phyloP scores from a whole-genome alignment of 2,329 filamentous ascomycete species.

The Cercospora sojina region DNA sequence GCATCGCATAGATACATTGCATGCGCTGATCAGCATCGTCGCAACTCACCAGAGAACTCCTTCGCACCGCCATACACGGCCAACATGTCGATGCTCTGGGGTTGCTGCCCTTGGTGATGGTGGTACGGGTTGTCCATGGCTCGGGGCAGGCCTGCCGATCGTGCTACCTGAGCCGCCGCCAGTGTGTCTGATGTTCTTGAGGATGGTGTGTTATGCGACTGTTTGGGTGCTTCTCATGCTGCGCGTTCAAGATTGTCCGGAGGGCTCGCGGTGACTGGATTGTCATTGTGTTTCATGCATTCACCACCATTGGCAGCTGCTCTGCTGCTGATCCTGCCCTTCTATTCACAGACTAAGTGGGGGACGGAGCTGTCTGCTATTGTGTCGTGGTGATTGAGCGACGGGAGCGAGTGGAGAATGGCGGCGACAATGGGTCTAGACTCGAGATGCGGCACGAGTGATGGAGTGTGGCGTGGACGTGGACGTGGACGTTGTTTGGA shows the following conservation, averaged over 20 bases:
- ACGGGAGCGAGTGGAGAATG: background rate
- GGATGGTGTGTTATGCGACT: background rate
- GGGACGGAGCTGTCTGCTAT: background rate
- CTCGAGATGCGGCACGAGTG: constrained; percentile 5
- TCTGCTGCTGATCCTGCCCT: background rate
- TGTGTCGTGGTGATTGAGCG: background rate
- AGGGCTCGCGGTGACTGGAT: background rate
- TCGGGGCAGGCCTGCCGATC: constrained; percentile 10
- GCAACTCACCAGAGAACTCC: constrained; percentile 11
- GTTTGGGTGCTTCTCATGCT: background rate
- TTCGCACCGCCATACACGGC: constrained; percentile 13
- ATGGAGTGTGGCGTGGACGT: background rate
- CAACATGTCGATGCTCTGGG: constrained; percentile 16
- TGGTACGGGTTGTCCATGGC: constrained; percentile 20
- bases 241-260: background rate
- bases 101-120: constrained; percentile 12
- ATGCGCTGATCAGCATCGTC: background rate
- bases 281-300: constrained; percentile 4
- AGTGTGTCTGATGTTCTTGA: constrained; percentile 9
- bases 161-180: constrained; percentile 14
- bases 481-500: background rate
- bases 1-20: background rate
- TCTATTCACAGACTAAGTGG: background rate
- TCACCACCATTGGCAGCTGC: background rate
- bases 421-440: constrained; percentile 8